Evolutionary conservation across 2,329 filamentous ascomycete genomes (phyloP).

Genomic region (Cryphonectria japonica): DNA sequence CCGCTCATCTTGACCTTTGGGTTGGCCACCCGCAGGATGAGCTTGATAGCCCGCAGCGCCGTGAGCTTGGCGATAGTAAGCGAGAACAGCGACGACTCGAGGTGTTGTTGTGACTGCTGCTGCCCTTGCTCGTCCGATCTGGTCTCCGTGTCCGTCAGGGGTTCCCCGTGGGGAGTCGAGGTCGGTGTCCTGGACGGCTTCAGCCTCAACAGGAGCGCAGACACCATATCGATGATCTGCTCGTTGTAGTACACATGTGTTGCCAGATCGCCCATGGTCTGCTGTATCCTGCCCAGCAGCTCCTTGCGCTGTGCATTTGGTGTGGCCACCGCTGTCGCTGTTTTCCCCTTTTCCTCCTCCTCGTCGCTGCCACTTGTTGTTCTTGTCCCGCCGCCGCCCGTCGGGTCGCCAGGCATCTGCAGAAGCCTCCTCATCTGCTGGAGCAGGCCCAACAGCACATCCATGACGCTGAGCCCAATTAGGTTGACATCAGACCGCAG

Average conservation of each 20-base stretch:
- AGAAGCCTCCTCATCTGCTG: conserved; percentile 81
- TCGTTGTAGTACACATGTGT: conserved; percentile 97
- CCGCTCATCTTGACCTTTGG: conserved; percentile 61
- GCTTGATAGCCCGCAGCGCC: conserved; percentile 79
- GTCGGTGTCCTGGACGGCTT: conserved; percentile 61
- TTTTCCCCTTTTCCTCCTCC: conserved; percentile 13
- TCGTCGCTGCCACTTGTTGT: conserved; percentile 32
- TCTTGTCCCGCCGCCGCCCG: conserved; percentile 29
- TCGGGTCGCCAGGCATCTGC: conserved; percentile 58
- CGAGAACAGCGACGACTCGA: conserved; percentile 58
- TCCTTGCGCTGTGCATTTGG: conserved; percentile 59
- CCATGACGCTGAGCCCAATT: conserved; percentile 95
- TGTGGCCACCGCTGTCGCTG: conserved; percentile 33
- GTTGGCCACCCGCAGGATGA: conserved; percentile 82
- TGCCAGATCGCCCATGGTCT: conserved; percentile 86
- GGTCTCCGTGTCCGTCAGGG: conserved; percentile 52
- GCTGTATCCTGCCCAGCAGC: conserved; percentile 72
- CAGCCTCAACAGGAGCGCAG: conserved; percentile 75
- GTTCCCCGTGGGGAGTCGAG: conserved; percentile 50
- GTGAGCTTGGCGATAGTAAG: conserved; percentile 60
- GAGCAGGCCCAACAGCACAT: conserved; percentile 83
- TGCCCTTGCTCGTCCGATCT: conserved; percentile 44
- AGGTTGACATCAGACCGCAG: conserved; percentile 88
- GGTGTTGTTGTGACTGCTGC: conserved; percentile 28
- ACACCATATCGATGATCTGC: conserved; percentile 93